A percentile compares a stretch with the other conserved stretches of the same genome.
Conservation (phyloP, 2,329 filamentous ascomycete species). For the Botrytis aclada region DNA sequence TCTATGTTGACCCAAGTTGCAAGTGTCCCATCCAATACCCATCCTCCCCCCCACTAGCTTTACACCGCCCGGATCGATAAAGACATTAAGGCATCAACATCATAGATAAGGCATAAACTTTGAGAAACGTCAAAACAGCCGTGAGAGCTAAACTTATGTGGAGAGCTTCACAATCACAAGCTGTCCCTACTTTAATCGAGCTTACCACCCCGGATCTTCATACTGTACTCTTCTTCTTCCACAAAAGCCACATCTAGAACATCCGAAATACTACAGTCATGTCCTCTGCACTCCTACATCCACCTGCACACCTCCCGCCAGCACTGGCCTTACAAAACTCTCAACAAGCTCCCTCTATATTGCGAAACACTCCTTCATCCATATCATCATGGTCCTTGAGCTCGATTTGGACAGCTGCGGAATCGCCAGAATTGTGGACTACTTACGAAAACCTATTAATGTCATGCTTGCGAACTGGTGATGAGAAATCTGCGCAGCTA, state of each 20-base stretch:
- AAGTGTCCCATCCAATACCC: slow-evolving; percentile 9
- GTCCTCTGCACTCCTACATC: slow-evolving; percentile 53
- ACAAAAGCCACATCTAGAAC: slow-evolving; percentile 10
- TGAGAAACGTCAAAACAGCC: background rate
- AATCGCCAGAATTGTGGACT: slow-evolving; percentile 79
- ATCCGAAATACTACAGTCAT: slow-evolving; percentile 38
- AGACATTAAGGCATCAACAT: slow-evolving; percentile 1
- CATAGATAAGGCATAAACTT: background rate
- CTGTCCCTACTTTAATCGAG: slow-evolving; percentile 6
- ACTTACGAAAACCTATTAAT: slow-evolving; percentile 84
- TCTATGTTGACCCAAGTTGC: background rate
- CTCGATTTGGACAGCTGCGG: slow-evolving; percentile 55
- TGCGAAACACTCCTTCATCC: slow-evolving; percentile 52
- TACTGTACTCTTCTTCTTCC: background rate
- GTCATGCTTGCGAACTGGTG: slow-evolving; percentile 78
- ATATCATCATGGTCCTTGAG: slow-evolving; percentile 53
- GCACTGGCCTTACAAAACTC: slow-evolving; percentile 55
- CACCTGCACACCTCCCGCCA: slow-evolving; percentile 55
- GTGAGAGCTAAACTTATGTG: slow-evolving; percentile 3
- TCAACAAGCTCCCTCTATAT: slow-evolving; percentile 57
- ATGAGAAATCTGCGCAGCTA: slow-evolving; percentile 72
- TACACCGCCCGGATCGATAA: slow-evolving; percentile 5
- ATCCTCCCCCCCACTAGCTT: background rate
- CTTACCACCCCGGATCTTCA: slow-evolving; percentile 6
- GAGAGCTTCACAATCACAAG: slow-evolving; percentile 11